Conservation (phyloP, 345 rosid genomes). For the Salix exigua region DNA sequence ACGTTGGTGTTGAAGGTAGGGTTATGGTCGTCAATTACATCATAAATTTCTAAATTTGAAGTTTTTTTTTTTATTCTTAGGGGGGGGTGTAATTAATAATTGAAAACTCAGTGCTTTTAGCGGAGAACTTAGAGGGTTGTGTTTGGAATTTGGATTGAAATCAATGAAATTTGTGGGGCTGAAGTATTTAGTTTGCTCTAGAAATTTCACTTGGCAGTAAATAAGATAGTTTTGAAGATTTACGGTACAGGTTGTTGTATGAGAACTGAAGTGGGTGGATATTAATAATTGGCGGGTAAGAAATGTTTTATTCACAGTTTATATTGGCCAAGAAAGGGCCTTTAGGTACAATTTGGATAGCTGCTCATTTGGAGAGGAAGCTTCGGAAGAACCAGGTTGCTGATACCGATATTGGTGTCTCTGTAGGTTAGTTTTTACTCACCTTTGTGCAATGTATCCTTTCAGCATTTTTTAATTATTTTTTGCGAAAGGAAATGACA, state of each 20-base stretch:
- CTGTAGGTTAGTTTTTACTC: slow-evolving; percentile 70
- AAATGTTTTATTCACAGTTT: slow-evolving; percentile 98
- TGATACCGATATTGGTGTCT: slow-evolving; percentile 96
- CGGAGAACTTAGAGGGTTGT: neutral
- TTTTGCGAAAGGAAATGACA: neutral
- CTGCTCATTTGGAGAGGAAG: slow-evolving; percentile 99
- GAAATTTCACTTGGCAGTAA: neutral
- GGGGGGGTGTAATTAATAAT: neutral
- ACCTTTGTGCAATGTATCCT: too few relatives aligned
- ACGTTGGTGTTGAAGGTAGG: slow-evolving; percentile 2
- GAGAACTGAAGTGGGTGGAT: neutral
- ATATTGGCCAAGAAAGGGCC: slow-evolving; percentile 99
- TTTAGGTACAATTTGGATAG: slow-evolving; percentile 98
- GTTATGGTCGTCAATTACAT: neutral
- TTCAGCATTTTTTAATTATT: neutral
- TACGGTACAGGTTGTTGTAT: neutral
- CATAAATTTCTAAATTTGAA: neutral
- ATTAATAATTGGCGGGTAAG: slow-evolving; percentile 11
- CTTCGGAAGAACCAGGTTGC: slow-evolving; percentile 99
- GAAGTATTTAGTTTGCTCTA: slow-evolving; percentile 20
- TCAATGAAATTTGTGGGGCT: slow-evolving; percentile 8
- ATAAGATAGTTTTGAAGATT: neutral
- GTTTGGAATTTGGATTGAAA: slow-evolving; percentile 11
- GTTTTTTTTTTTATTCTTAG: neutral
- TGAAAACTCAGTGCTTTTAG: neutral